Evolutionary conservation across 768 basidiomycete genomes (phyloP).

Genomic region (Pisolithus marmoratus): DNA sequence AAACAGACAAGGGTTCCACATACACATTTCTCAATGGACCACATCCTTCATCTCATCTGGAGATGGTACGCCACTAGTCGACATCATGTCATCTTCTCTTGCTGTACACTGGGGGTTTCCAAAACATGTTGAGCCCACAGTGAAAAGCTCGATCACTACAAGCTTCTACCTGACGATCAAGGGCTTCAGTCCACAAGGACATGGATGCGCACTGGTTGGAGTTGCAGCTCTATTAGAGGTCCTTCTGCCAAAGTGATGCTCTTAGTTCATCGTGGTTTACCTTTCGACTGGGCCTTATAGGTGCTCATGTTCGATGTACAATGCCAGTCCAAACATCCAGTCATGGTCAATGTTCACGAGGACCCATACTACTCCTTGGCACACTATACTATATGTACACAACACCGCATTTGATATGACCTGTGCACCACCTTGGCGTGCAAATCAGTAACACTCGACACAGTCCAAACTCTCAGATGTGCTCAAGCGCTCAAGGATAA

Average conservation of each 20-base stretch:
- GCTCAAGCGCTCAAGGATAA: background rate
- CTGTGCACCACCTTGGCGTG: too few relatives aligned
- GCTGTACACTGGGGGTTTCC: slow-evolving; percentile 34
- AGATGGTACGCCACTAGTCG: slow-evolving; percentile 27
- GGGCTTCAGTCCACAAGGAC: slow-evolving; percentile 18
- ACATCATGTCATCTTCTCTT: slow-evolving; percentile 32
- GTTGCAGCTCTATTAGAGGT: slow-evolving; percentile 5
- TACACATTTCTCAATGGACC: slow-evolving; percentile 54
- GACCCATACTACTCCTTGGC: too few relatives aligned
- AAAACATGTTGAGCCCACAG: slow-evolving; percentile 32
- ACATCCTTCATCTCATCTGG: slow-evolving; percentile 51
- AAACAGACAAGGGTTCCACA: background rate
- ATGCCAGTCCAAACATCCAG: too few relatives aligned
- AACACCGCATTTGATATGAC: too few relatives aligned
- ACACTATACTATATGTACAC: too few relatives aligned
- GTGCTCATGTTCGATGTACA: too few relatives aligned
- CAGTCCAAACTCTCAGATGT: too few relatives aligned
- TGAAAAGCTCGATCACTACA: slow-evolving; percentile 33
- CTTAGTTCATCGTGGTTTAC: slow-evolving; percentile 15
- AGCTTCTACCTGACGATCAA: slow-evolving; percentile 30
- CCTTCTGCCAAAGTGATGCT: slow-evolving; percentile 17
- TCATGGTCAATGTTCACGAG: too few relatives aligned
- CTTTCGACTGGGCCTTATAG: background rate
- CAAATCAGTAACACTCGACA: too few relatives aligned
- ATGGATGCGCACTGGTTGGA: background rate